Base-by-base conservation (phyloP, 768 basidiomycete genomes). In the Dentipellis sp. region DNA sequence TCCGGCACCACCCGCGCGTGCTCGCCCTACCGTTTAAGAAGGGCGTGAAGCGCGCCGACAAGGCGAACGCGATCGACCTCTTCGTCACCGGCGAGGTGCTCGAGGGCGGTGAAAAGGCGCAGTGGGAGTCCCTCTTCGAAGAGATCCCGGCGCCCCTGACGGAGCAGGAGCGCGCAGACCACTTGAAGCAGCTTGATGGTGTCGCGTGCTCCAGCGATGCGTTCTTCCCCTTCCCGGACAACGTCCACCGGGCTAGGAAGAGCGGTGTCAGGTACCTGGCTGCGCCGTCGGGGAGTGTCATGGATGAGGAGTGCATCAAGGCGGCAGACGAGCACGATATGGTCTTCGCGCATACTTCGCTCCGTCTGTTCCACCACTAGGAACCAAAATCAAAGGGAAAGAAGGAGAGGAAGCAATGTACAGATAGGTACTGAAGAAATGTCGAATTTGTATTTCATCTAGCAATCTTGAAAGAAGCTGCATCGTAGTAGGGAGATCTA, bases 221-320 rank as follows among this genome's bases (percentile, higher is more conserved):
- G 52, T 99, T 99, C 81, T 98, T 98, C 93, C 97, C 97, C 16
- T 98, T 98, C 83, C 81, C 95, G 11, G 97, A 99, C 67, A 99
- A 98, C 64, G 95, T 99, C 36, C 90, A 97, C 68, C 79, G 97
- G 47, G 91, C 92, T 52, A 78, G 81, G 70, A 86, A 89, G 77
- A 94, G 92, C 59, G 97, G 97, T 0, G 94, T 93, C 50, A 82
- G 74, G 67, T 97, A 97, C 71, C 77, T 99, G 49, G 93, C 92
- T 22, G 93, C 94, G 7, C 88, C 91, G 2, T 82, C 86, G 51
- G 97, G 97, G 50, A 94, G 91, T 63, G 93, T 99, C 58, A 98
- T 98, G 95, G 97, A 99, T 66, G 83, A 71, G 47, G 95, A 94
- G 69, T 95, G 97, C 65, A 86, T 99, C 75, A 93, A 91, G 73